Conservation (phyloP, 1,139 yeast genomes). For the Tardiomyces blankii region DNA sequence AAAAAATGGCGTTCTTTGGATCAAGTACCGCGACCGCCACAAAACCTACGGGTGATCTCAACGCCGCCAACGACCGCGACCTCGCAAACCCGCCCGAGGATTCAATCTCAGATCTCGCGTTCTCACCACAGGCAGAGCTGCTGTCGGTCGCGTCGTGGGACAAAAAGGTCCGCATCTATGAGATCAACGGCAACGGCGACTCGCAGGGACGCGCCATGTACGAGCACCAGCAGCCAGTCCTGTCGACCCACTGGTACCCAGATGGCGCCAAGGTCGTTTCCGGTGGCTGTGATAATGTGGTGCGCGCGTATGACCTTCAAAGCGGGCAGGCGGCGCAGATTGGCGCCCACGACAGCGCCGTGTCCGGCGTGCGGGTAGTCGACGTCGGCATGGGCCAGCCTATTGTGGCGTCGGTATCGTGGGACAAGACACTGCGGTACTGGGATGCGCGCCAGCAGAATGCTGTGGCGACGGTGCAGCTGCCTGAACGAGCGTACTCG, state of each 20-base stretch:
- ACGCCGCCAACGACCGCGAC: background rate
- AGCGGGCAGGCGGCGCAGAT: slow-evolving; percentile 75
- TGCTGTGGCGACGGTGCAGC: slow-evolving; percentile 67
- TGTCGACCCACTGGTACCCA: slow-evolving; percentile 67
- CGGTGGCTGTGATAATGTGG: slow-evolving; percentile 92
- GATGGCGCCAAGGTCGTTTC: slow-evolving; percentile 86
- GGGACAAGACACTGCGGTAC: slow-evolving; percentile 92
- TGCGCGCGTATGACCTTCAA: slow-evolving; percentile 71
- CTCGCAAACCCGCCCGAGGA: slow-evolving; percentile 68
- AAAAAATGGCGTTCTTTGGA: background rate
- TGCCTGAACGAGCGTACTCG: slow-evolving; percentile 86
- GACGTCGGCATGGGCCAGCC: slow-evolving; percentile 50
- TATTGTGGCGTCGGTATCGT: slow-evolving; percentile 83
- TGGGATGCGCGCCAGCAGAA: slow-evolving; percentile 89
- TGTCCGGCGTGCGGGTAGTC: slow-evolving; percentile 62
- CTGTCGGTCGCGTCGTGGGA: slow-evolving; percentile 90
- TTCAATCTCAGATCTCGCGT: slow-evolving; percentile 71
- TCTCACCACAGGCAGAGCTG: slow-evolving; percentile 86
- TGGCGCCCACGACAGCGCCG: slow-evolving; percentile 81
- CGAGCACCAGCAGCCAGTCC: slow-evolving; percentile 85
- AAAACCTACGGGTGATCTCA: background rate
- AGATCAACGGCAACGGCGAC: slow-evolving; percentile 54
- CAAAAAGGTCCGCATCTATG: slow-evolving; percentile 86
- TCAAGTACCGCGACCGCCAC: background rate
- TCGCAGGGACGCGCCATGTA: slow-evolving; percentile 82